Evolutionary conservation across 495 filamentous ascomycete genomes (phyloP).

Genomic region (Aspergillus mulundensis): DNA sequence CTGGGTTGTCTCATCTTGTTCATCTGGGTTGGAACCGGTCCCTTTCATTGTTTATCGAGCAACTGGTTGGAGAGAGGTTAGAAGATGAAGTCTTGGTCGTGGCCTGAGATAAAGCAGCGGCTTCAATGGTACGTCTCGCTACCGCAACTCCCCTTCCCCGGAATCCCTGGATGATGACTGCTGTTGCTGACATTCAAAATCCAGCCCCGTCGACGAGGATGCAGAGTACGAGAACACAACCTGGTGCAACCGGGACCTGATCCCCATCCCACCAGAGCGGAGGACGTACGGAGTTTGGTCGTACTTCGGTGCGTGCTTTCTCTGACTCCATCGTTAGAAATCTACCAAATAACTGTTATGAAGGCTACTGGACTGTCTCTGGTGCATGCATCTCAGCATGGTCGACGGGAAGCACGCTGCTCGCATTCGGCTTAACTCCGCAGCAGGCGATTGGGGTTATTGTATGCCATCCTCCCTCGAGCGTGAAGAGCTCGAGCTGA

Average conservation of each 20-base stretch:
- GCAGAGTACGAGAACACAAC: conserved; percentile 10
- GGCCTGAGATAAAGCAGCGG: conserved; percentile 7
- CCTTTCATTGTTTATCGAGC: no score
- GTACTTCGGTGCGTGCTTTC: conserved; percentile 1
- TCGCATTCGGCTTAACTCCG: conserved; percentile 5
- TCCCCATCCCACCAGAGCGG: conserved; percentile 1
- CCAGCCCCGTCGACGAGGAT: conserved; percentile 4
- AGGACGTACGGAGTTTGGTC: conserved; percentile 8
- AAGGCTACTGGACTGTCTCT: conserved; percentile 10
- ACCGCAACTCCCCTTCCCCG: not conserved
- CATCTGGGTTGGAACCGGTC: no score
- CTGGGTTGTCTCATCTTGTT: no score
- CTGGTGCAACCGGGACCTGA: conserved; percentile 9
- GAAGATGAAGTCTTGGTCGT: conserved; percentile 5
- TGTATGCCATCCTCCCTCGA: not conserved
- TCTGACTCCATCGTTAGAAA: no score
- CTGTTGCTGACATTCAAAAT: not conserved
- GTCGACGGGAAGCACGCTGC: conserved; percentile 9
- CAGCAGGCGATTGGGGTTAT: conserved; percentile 8
- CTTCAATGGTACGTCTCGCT: conserved; percentile 7
- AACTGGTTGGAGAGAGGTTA: not conserved
- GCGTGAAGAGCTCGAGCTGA: not conserved
- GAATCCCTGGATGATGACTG: not conserved
- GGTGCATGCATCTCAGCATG: conserved; percentile 5
- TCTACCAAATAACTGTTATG: no score